Percentiles rank a stretch among this genome's conserved stretches.
These are phyloP conservation scores for Spirogloea muscicola DNA, from an alignment of 139 green algal species.

Conservation along the genomic window DNA sequence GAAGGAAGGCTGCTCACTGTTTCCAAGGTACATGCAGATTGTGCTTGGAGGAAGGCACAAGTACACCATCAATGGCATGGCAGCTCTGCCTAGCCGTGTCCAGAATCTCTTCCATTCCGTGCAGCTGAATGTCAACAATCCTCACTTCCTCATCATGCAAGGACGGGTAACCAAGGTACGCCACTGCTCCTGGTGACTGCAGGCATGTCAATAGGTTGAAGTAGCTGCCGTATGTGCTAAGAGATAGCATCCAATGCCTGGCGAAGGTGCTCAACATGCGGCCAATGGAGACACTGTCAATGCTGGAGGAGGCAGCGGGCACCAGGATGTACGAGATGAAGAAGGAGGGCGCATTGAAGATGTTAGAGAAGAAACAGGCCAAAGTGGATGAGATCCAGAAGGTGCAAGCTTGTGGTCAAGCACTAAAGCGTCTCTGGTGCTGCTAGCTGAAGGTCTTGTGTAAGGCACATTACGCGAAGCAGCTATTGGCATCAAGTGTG, in stretches of 20 bases:
- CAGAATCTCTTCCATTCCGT: conserved; percentile 98
- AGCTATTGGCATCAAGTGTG: no score
- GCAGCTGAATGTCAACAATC: conserved; percentile 99
- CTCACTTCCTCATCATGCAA: conserved; percentile 99
- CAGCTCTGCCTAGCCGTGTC: conserved; percentile 82
- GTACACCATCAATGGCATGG: conserved; percentile 95
- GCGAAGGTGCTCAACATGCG: conserved; percentile 99
- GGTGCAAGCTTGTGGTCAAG: conserved; percentile 59
- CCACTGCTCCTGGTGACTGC: conserved; percentile 25
- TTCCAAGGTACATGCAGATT: conserved; percentile 68
- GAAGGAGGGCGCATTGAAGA: conserved; percentile 82
- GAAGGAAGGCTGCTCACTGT: neutral
- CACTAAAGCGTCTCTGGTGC: no score
- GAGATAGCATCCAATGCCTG: no score
- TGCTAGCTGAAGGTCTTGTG: no score
- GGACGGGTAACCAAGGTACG: conserved; percentile 76
- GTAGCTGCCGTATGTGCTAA: no score
- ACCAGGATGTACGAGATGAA: conserved; percentile 99
- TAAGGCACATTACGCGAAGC: conserved; percentile 4
- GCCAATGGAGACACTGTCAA: conserved; percentile 89
- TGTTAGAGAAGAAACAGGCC: conserved; percentile 92
- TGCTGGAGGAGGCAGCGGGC: conserved; percentile 93
- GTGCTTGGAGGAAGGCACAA: conserved; percentile 95
- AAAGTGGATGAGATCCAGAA: conserved; percentile 95
- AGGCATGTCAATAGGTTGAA: no score